These are phyloP conservation scores for Lachancea sp. DNA, from an alignment of 805 yeast genomes.

Conservation along the genomic window DNA sequence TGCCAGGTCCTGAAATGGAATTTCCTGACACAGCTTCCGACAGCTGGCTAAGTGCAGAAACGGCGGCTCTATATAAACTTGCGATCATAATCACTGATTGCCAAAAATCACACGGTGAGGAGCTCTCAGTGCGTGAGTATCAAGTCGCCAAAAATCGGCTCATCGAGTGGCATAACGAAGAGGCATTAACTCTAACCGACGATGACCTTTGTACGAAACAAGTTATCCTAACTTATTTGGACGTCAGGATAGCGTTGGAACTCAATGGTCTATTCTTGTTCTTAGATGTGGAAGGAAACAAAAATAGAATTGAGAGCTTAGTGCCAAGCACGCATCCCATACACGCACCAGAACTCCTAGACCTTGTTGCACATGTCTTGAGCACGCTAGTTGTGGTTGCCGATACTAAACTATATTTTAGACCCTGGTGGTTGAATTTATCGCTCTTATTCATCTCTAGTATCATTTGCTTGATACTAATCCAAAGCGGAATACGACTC, in stretches of 20 bases:
- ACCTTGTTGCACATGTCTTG: slow-evolving; percentile 16
- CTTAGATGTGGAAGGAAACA: slow-evolving; percentile 14
- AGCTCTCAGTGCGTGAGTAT: slow-evolving; percentile 16
- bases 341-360: slow-evolving; percentile 12
- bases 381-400: slow-evolving; percentile 29
- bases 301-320: neutral
- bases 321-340: slow-evolving; percentile 10
- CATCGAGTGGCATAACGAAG: slow-evolving; percentile 13
- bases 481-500: slow-evolving; percentile 37
- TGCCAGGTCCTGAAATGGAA: slow-evolving; percentile 19
- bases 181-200: neutral
- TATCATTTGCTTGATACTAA: slow-evolving; percentile 36
- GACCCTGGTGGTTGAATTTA: slow-evolving; percentile 51
- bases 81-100: slow-evolving; percentile 17
- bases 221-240: slow-evolving; percentile 21
- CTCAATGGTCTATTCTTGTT: slow-evolving; percentile 17
- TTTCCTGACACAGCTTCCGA: slow-evolving; percentile 12
- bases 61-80: slow-evolving; percentile 20
- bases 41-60: slow-evolving; percentile 20
- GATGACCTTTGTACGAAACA: slow-evolving; percentile 12
- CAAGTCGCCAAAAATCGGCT: slow-evolving; percentile 12
- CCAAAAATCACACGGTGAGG: slow-evolving; percentile 18
- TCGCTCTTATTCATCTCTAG: slow-evolving; percentile 42
- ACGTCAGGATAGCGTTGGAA: slow-evolving; percentile 22
- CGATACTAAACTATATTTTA: slow-evolving; percentile 26